Conservation (phyloP, 148 eudicot species). For the Vaccinium vitisidaea region DNA sequence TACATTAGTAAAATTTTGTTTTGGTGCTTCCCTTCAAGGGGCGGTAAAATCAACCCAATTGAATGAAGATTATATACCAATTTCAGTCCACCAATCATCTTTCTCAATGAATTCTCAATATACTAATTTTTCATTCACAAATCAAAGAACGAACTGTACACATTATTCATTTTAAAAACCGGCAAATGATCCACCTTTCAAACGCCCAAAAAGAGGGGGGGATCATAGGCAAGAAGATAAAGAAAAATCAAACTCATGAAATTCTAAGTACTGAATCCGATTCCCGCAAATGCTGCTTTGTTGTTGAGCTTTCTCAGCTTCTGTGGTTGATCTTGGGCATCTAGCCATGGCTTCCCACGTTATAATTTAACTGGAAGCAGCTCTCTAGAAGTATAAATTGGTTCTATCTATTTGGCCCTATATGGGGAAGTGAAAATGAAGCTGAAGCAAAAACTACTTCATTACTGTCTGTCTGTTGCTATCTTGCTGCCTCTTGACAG, state of each 20-base stretch:
- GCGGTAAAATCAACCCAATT: too few relatives aligned
- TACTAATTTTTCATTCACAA: neutral
- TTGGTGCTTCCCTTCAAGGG: too few relatives aligned
- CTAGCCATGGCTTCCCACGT: neutral
- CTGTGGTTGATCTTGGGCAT: neutral
- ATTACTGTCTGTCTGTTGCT: constrained; percentile 33
- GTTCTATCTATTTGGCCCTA: neutral
- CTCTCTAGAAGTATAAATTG: constrained; percentile 1
- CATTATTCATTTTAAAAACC: neutral
- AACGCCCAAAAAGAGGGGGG: neutral
- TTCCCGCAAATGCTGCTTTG: neutral
- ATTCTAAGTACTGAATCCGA: neutral
- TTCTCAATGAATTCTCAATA: neutral
- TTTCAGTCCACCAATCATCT: neutral
- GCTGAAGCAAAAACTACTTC: constrained; percentile 14
- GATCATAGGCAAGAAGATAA: neutral
- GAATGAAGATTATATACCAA: neutral
- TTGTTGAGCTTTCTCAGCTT: neutral
- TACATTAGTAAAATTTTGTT: too few relatives aligned
- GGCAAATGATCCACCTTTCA: neutral
- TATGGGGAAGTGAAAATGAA: neutral
- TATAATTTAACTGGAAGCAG: neutral
- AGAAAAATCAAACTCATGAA: neutral
- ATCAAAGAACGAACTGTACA: constrained; percentile 9
- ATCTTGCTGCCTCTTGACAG: constrained; percentile 31